These are phyloP conservation scores for Monosporascus sp. DNA, from an alignment of 2,329 filamentous ascomycete species.

Conservation along the genomic window DNA sequence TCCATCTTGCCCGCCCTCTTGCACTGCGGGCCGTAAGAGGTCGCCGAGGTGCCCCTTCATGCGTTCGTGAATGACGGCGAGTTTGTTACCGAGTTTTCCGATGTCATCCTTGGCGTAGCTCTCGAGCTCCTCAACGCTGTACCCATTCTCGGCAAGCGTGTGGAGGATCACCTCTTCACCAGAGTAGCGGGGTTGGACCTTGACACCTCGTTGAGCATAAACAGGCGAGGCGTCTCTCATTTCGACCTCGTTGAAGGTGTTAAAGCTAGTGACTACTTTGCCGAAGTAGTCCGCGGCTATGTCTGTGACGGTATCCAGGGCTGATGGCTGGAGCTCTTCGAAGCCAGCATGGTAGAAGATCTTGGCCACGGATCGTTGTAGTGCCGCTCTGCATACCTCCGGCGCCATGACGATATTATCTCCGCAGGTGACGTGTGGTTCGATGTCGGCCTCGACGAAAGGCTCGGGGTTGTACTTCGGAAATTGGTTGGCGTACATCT, in stretches of 20 bases:
- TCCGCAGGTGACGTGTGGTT: slow-evolving; percentile 84
- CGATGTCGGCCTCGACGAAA: slow-evolving; percentile 80
- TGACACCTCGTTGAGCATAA: slow-evolving; percentile 34
- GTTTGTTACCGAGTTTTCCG: slow-evolving; percentile 75
- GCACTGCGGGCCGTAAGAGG: slow-evolving; percentile 81
- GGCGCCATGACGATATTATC: slow-evolving; percentile 83
- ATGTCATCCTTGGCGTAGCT: slow-evolving; percentile 87
- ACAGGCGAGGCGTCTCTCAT: slow-evolving; percentile 55
- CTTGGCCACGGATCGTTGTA: slow-evolving; percentile 89
- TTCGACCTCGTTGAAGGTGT: slow-evolving; percentile 76
- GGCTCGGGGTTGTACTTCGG: slow-evolving; percentile 91
- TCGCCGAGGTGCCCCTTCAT: slow-evolving; percentile 94
- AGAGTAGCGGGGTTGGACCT: slow-evolving; percentile 62
- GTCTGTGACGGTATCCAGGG: slow-evolving; percentile 84
- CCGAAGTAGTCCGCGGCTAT: slow-evolving; percentile 85
- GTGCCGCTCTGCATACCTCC: slow-evolving; percentile 72
- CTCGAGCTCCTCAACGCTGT: slow-evolving; percentile 76
- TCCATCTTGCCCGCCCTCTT: slow-evolving; percentile 71
- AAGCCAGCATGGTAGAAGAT: slow-evolving; percentile 96
- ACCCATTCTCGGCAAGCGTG: slow-evolving; percentile 75
- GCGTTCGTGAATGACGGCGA: slow-evolving; percentile 82
- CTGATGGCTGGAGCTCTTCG: slow-evolving; percentile 93
- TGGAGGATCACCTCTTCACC: slow-evolving; percentile 85
- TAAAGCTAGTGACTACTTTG: slow-evolving; percentile 75
- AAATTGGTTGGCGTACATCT: slow-evolving; percentile 98